Base-by-base conservation (phyloP, 352 stramenopile species). In the Globisporangium recalcitrans region DNA sequence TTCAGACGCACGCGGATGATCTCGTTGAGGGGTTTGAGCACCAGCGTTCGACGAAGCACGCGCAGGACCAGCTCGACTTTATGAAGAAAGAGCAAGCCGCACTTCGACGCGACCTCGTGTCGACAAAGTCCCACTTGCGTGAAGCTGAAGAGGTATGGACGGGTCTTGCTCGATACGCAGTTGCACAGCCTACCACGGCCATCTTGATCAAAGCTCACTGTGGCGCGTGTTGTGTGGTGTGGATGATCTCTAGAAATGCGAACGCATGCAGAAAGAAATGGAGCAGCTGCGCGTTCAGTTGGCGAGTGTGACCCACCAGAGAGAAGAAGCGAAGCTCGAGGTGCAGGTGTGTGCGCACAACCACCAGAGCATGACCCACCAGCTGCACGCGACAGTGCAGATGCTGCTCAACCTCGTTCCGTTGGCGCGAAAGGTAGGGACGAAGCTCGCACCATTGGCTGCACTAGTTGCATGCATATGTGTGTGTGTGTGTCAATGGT, bases 371-470 rank as follows among this genome's bases (percentile, higher is more conserved):
- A 86, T 91, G 77, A 87, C 78, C 1, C 71, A 76, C 16, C 82
- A 91, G 56, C 70, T 91, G 0, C 80, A 91, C 59, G 89, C 77
- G 26, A 87, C 78, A 1, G 80, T 87, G 62, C 77, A 91, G 32
- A 87, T 90, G 73, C 65, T 91, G 31, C 69, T 91, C 29, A 89
- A 80, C 44, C 66, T 91, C 44, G 79, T 88, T 4, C 82, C 82
- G 1, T 67, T 91, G 13, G 76, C 76, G 54, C 74, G 71, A 34
- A 80, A 85, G 73, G 77, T 84, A 31, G 49, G 52, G 22, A 4
- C 4, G 21, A 49, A 19, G 19, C 11, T 7, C 14, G 1, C 0
- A 14, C 9, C 8, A 19, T 40, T 10, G 16, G 19, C 9, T 46
- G 14, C 16, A 8, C n/a, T n/a, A n/a, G 21, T 11, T 21, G 16